These are phyloP conservation scores for Escallonia herrerae DNA, from an alignment of 129 eudicot genomes.

Conservation along the genomic window DNA sequence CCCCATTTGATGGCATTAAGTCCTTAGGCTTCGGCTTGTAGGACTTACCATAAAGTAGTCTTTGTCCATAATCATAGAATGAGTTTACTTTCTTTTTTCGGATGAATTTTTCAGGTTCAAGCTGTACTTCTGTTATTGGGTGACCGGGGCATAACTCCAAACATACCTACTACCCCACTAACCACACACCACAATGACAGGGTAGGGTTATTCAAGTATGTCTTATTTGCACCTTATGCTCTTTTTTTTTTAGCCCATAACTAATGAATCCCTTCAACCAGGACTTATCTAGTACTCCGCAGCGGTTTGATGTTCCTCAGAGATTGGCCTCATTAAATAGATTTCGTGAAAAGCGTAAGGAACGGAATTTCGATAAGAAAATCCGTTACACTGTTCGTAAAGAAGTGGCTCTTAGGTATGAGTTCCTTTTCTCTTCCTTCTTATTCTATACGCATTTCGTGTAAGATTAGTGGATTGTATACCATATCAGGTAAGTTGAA, in stretches of 20 bases:
- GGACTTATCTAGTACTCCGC: conserved; percentile 31
- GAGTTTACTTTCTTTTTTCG: neutral
- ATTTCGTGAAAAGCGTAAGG: conserved; percentile 59
- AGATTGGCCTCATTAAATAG: conserved; percentile 59
- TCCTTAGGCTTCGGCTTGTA: too few relatives aligned
- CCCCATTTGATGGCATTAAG: too few relatives aligned
- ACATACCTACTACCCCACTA: conserved; percentile 30
- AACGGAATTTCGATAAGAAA: conserved; percentile 68
- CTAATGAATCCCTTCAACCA: neutral
- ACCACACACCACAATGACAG: conserved; percentile 25
- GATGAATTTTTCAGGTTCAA: conserved; percentile 42
- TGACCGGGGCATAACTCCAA: conserved; percentile 42
- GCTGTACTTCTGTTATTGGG: conserved; percentile 54
- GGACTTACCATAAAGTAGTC: too few relatives aligned
- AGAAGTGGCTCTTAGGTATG: conserved; percentile 67
- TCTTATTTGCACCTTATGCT: neutral
- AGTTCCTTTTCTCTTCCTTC: neutral
- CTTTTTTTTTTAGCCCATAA: neutral
- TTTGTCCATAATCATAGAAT: too few relatives aligned
- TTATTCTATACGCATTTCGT: neutral
- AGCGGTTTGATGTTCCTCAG: conserved; percentile 44
- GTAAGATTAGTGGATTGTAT: neutral
- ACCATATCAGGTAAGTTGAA: neutral
- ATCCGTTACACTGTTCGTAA: conserved; percentile 73
- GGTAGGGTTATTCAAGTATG: conserved; percentile 22